Evolutionary conservation across 2,329 filamentous ascomycete genomes (phyloP), one percentile per base, ranked within the genome.

Genomic region (Calonectria leucothoes): DNA sequence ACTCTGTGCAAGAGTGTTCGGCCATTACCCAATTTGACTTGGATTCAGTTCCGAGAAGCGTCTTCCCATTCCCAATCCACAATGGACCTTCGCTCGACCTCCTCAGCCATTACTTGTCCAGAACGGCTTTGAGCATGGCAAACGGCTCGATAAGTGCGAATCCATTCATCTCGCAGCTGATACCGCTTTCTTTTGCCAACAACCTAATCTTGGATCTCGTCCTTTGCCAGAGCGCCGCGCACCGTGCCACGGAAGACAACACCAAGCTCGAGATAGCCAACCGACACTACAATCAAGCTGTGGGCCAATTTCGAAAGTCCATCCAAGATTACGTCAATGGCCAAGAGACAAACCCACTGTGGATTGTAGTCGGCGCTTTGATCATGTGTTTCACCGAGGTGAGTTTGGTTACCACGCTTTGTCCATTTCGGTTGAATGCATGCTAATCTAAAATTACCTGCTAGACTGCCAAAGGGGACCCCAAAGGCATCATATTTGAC

Each of bases 311-410:
- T 52, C 76, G 76, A 25, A 71, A 76, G 5, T 73, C 63, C n/a
- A 77, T 80, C n/a, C 37, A 72, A 17, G 71, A 75, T 35, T 79
- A 78, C 39, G 67, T 78, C 15, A 65, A 57, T 23, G 76, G 78
- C 4, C 31, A 73, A 6, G 73, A 75, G 14, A 66, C 74, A 27
- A 73, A 76, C 20, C 61, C 75, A 0, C 74, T 86, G 12, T 81
- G 83, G 76, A 72, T 86, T 2, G 80, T 82, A 0, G 80, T 83
- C 6, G 84, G 84, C 0, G 83, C 83, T 4, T 75, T 86, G 48
- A 80, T 86, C 6, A 84, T 86, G 79, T 86, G 83, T 69, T 85
- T 86, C 70, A 84, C 83, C 2, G 84, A 86, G 83, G 84, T 86
- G 76, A 23, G 75, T 64, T 25, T 45, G 6, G 25, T 14, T n/a